Evolutionary conservation across 2,329 filamentous ascomycete genomes (phyloP).

Genomic region (Botryotinia calthae): DNA sequence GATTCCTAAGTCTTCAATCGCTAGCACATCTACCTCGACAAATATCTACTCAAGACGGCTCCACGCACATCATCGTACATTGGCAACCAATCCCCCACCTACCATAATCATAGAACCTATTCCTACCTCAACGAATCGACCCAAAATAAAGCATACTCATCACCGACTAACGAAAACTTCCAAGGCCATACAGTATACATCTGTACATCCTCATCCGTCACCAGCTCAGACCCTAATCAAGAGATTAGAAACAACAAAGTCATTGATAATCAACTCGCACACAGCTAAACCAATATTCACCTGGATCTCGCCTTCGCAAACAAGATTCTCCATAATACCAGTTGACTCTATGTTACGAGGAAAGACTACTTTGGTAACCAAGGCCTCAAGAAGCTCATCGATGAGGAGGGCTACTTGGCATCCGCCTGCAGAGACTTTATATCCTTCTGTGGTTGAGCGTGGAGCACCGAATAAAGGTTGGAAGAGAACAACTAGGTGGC

Average conservation of each 20-base stretch:
- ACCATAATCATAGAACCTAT: slow-evolving; percentile 1
- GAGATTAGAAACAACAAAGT: not conserved
- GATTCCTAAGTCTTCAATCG: too few relatives aligned
- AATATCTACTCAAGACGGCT: not conserved
- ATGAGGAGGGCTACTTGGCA: not conserved
- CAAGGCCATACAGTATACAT: not conserved
- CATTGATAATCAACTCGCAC: not conserved
- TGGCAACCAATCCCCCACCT: not conserved
- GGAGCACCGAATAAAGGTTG: not conserved
- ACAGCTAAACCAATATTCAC: not conserved
- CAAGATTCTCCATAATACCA: not conserved
- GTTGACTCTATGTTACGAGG: not conserved
- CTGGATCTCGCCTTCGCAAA: not conserved
- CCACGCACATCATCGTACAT: not conserved
- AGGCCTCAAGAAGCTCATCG: not conserved
- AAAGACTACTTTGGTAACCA: not conserved
- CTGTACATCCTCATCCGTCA: not conserved
- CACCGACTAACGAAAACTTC: not conserved
- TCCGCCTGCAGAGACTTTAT: not conserved
- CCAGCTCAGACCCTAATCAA: not conserved
- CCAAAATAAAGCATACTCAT: not conserved
- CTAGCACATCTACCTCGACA: not conserved
- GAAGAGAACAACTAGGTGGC: not conserved
- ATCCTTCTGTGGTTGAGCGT: not conserved
- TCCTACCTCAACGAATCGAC: not conserved